Conservation (phyloP, 306 rosid genomes). For the Quercus ilex region DNA sequence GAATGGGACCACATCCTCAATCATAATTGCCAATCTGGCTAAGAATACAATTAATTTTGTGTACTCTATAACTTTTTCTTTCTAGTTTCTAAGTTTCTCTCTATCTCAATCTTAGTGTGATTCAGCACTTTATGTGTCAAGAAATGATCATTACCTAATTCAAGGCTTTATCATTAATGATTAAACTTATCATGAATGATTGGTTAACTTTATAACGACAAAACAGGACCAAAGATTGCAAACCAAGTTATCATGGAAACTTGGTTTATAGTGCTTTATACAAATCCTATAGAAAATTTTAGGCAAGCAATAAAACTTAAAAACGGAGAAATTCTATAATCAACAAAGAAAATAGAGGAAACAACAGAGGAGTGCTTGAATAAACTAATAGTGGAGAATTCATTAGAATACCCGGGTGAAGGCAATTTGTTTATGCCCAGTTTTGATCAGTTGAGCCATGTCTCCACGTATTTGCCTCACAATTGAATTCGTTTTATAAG, state of each 20-base stretch:
- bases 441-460: constrained; percentile 42
- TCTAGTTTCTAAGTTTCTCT: too few species aligned
- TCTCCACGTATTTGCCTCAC: constrained; percentile 53
- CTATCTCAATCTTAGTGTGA: too few species aligned
- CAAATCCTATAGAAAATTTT: not conserved
- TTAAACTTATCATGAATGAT: not conserved
- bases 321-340: not conserved
- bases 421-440: constrained; percentile 55
- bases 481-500: constrained; percentile 44
- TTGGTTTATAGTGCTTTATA: not conserved
- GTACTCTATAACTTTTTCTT: not conserved
- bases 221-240: too few species aligned
- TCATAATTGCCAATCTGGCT: not conserved
- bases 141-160: not conserved
- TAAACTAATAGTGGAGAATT: not conserved
- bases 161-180: not conserved
- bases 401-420: constrained; percentile 41
- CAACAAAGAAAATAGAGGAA: not conserved
- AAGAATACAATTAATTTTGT: not conserved
- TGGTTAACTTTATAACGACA: not conserved
- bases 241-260: too few species aligned
- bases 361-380: not conserved
- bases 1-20: not conserved
- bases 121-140: not conserved
- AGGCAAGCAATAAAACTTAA: not conserved